Evolutionary conservation across 768 basidiomycete genomes (phyloP).

Genomic region (Trametes cinnabarina): DNA sequence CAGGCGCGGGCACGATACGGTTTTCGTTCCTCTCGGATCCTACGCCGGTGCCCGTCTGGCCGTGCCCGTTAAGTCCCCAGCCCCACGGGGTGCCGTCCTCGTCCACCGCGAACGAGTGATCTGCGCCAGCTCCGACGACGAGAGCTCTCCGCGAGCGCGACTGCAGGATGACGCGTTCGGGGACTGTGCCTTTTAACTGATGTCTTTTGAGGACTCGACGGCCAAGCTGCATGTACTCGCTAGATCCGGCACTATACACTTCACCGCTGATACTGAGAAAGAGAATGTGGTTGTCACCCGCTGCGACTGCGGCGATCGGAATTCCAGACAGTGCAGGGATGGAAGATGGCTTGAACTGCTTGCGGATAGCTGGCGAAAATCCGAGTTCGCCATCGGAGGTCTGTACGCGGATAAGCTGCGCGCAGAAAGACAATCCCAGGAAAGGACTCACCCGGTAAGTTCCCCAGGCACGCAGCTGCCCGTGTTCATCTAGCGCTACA

Average conservation of each 20-base stretch:
- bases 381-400: slow-evolving; percentile 32
- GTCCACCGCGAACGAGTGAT: slow-evolving; percentile 48
- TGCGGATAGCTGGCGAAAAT: slow-evolving; percentile 25
- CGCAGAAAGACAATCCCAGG: neutral
- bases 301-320: slow-evolving; percentile 38
- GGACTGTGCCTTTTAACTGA: slow-evolving; percentile 39
- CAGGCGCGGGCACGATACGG: slow-evolving; percentile 49
- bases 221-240: slow-evolving; percentile 46
- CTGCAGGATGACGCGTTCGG: slow-evolving; percentile 40
- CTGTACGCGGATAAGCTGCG: neutral
- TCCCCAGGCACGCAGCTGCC: slow-evolving; percentile 45
- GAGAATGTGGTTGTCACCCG: slow-evolving; percentile 47
- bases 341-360: slow-evolving; percentile 27
- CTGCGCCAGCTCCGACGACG: slow-evolving; percentile 40
- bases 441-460: slow-evolving; percentile 37
- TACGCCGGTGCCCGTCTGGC: slow-evolving; percentile 38
- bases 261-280: slow-evolving; percentile 43
- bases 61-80: slow-evolving; percentile 47
- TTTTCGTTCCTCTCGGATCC: neutral
- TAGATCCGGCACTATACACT: slow-evolving; percentile 46
- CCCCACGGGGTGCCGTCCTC: slow-evolving; percentile 42
- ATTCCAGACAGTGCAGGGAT: neutral
- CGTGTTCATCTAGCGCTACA: slow-evolving; percentile 39
- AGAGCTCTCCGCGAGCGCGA: slow-evolving; percentile 33
- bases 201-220: slow-evolving; percentile 40